Conservation (phyloP, 2,329 filamentous ascomycete genomes). For the Pseudocercospora fuligena region DNA sequence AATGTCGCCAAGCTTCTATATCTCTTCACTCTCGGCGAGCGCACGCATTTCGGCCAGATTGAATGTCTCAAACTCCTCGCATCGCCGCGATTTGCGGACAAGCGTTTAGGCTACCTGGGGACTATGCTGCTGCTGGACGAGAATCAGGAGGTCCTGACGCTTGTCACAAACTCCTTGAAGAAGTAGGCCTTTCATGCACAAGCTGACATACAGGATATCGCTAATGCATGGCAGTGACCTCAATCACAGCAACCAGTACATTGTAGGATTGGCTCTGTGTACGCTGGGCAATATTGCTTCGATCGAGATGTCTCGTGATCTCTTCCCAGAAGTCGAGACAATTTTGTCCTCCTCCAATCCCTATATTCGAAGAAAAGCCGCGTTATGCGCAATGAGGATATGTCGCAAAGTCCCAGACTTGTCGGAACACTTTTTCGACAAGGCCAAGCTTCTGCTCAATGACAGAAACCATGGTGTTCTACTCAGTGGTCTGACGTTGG, state of each 20-base stretch:
- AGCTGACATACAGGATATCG: not conserved
- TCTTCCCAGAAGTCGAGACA: constrained; percentile 94
- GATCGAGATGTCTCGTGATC: constrained; percentile 95
- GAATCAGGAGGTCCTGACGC: constrained; percentile 95
- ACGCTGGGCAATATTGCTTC: constrained; percentile 98
- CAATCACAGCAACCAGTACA: constrained; percentile 96
- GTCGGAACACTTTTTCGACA: constrained; percentile 96
- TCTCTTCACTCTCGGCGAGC: constrained; percentile 94
- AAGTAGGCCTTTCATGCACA: constrained; percentile 65
- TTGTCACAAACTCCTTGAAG: constrained; percentile 97
- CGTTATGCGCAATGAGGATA: constrained; percentile 98
- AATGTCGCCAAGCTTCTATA: constrained; percentile 99
- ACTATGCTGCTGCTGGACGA: constrained; percentile 96
- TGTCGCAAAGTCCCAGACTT: constrained; percentile 97
- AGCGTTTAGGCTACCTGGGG: constrained; percentile 90
- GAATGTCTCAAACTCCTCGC: constrained; percentile 97
- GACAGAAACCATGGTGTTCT: constrained; percentile 96
- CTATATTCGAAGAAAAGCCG: constrained; percentile 97
- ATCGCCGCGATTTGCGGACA: constrained; percentile 96
- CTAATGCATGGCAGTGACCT: constrained; percentile 69
- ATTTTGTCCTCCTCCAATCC: constrained; percentile 92
- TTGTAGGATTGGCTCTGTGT: constrained; percentile 93
- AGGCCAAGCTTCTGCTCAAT: constrained; percentile 82
- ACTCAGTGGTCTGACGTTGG: constrained; percentile 87
- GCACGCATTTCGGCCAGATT: constrained; percentile 98